Base-by-base conservation (phyloP, 805 yeast genomes). In the Lipomyces lipofer region DNA sequence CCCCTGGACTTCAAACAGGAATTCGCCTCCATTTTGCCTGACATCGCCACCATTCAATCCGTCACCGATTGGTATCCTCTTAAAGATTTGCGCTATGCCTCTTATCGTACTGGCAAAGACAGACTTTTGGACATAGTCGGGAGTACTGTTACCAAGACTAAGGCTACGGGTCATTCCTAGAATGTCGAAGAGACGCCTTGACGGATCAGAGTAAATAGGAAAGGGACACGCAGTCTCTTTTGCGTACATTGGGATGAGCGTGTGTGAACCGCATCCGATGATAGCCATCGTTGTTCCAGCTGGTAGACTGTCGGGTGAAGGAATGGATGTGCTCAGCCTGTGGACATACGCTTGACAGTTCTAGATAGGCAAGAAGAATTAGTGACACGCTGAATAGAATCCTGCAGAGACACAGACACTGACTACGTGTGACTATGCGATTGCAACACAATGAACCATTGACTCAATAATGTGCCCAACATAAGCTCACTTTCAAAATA, bases 181-280 rank as follows among this genome's bases (percentile, higher is more conserved):
- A 15, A 15, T 36, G 15, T 36, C 40, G 22, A 36, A 36, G 22
- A 36, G 40, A 17, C 40, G 40, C 4, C 40, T 15, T 36, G 40
- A 36, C 22, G 40, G 40, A 36, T 36, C 40, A 36, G 40, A 36
- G 22, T 36, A 36, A 36, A 36, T 36, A 17, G 40, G 40, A 19
- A 36, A 36, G 21, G 40, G 40, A 36, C 40, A 36, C 22, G 22
- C 40, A 6, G 40, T 36, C 40, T 36, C 40, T 36, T 36, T 36
- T 13, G 40, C 40, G 40, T 36, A 36, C 40, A 36, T 36, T 15
- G 40, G 40, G 40, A 36, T 36, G 40, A 36, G 17, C 22, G 40
- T 36, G 40, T 36, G 40, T 7, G 40, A 36, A 8, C 40, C 40
- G 15, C 40, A 36, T 36, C 40, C 40, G 17, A 36, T 19, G 22